Evolutionary conservation across 176 grass and related monocot genomes (phyloP), one percentile per base, ranked within the genome.

Genomic region (Triticum monococcum): DNA sequence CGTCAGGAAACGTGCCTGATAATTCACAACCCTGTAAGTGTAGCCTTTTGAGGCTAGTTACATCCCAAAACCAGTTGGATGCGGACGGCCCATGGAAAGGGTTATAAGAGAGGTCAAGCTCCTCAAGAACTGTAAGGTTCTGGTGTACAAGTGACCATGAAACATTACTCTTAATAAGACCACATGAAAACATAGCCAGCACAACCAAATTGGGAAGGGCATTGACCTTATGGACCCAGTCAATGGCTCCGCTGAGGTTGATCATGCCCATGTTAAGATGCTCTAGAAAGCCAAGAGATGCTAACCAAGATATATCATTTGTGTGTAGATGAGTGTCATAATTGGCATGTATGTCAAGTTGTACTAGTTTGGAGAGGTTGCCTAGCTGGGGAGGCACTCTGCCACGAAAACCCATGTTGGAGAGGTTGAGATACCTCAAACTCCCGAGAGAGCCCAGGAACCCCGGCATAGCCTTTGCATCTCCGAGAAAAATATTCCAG

Each of bases 281-380:
- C 32, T 41, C 74, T 22, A 92, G 85, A 1, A 43, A 89, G n/a
- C 18, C 13, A 3, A 89, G 79, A 41, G 8, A 23, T 2, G 33
- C 1, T 65, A 89, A 18, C 91, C 91, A 92, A 12, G 68, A 16
- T 28, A 93, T 50, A 24, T 93, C 81, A 24, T 60, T 11, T 5
- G 20, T 52, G n/a, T 84, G 13, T 18, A 66, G 9, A 31, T 16
- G 4, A 66, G 4, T 4, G 5, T 7, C 4, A 28, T 28, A 10
- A 63, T 26, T 4, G 12, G 2, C 13, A 0, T 30, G 9, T 13
- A 88, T 14, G 3, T 35, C 85, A 43, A 90, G 83, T 30, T 86
- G 86, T 57, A 16, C 22, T 18, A 90, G 22, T 73, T 52, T 52
- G 48, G 48, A 16, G 48, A 52, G 48, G 48, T 52, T 52, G 48